Evolutionary conservation across 331 rosid species (phyloP), one percentile per base, ranked within the genome.

Genomic region (Arachis monticola): DNA sequence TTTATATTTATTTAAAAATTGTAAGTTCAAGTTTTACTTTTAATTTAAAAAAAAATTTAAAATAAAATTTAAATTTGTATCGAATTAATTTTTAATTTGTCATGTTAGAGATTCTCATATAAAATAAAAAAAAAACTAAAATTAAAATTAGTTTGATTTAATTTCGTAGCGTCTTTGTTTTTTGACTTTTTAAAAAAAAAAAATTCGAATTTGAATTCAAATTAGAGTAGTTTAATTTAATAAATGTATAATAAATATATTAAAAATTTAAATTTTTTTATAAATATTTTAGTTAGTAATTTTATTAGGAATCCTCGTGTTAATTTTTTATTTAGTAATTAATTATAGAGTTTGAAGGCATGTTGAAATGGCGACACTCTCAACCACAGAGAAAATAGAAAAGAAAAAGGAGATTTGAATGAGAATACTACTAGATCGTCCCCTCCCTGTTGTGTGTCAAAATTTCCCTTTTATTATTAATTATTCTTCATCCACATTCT

Each of bases 341-440:
- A 11, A 27, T 17, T 35, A 41, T 69, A 13, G 13, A 70, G 67
- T 31, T 48, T 32, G 59, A 65, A 64, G 10, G 70, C 27, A 45
- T 42, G 59, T 67, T 77, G 75, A 56, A 38, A 78, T 14, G 66
- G 60, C 27, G 10, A 13, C 55, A n/a, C 77, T 79, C 79, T 71
- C 70, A 3, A 50, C 83, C 85, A 59, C 73, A 69, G 48, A 79
- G 73, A 61, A 84, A 80, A 64, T 66, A 80, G 69, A 77, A 74
- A 64, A 81, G 35, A 69, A 74, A 74, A 30, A 35, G 59, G 50
- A 46, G 73, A 51, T 70, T 73, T 61, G 80, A 74, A 78, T 68
- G 68, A 51, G 64, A 64, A 73, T 79, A 63, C 79, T n/a, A 68
- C 17, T 17, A 38, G 41, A 3, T 4, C 44, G 32, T 42, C 10